Conservation (phyloP, 768 basidiomycete genomes). For the Galerina sulciceps region DNA sequence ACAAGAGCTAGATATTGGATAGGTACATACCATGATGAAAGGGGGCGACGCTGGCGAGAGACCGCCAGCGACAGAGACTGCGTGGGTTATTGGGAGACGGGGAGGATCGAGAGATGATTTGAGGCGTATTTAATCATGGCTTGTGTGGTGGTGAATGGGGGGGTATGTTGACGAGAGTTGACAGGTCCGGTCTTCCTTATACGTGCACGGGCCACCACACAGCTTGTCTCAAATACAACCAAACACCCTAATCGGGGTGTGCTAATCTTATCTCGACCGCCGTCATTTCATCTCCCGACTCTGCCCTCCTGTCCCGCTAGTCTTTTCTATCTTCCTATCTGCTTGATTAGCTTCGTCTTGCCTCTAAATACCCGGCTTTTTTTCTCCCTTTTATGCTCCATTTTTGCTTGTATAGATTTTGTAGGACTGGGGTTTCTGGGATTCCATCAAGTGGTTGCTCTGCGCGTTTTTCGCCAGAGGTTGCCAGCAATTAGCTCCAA, state of each 20-base stretch:
- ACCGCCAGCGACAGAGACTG: constrained; percentile 62
- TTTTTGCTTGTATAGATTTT: background rate
- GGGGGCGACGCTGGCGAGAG: constrained; percentile 34
- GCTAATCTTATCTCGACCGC: background rate
- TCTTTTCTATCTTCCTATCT: background rate
- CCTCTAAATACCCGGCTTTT: background rate
- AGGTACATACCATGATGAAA: constrained; percentile 46
- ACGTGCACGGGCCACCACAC: constrained; percentile 46
- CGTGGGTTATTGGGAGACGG: constrained; percentile 53
- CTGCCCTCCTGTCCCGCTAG: too few species aligned
- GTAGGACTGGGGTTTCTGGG: background rate
- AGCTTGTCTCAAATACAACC: constrained; percentile 20
- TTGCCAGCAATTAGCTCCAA: constrained; percentile 9
- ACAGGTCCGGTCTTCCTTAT: constrained; percentile 47
- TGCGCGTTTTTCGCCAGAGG: constrained; percentile 47
- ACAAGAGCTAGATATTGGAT: background rate
- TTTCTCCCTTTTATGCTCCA: background rate
- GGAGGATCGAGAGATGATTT: constrained; percentile 23
- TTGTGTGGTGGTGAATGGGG: constrained; percentile 34
- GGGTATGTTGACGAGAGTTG: constrained; percentile 57
- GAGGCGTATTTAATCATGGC: constrained; percentile 50
- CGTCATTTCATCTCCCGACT: too few species aligned
- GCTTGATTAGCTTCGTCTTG: background rate
- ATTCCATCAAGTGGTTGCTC: constrained; percentile 20
- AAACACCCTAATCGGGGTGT: constrained; percentile 10